These are phyloP conservation scores for Candolleomyces aberdarensis DNA, from an alignment of 768 basidiomycete species.

Conservation along the genomic window DNA sequence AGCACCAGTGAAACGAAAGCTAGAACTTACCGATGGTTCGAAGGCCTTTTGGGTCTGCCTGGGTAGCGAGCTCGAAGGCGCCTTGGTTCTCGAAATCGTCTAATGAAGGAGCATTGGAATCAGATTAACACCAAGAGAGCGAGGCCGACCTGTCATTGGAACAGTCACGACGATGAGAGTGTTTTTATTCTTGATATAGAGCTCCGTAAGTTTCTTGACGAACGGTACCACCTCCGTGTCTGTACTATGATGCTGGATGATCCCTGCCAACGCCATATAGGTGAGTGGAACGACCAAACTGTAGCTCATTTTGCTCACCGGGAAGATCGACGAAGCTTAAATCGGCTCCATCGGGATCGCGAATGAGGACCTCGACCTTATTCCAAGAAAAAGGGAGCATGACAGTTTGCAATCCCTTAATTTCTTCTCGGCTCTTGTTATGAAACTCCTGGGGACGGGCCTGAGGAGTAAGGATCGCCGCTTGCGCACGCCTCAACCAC, in stretches of 20 bases:
- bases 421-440: slow-evolving; percentile 8
- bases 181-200: slow-evolving; percentile 43
- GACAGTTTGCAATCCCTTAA: neutral
- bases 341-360: slow-evolving; percentile 43
- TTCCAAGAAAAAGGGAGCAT: slow-evolving; percentile 44
- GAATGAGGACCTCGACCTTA: slow-evolving; percentile 42
- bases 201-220: slow-evolving; percentile 45
- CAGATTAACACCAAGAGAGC: too few species aligned
- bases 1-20: too few species aligned
- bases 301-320: neutral
- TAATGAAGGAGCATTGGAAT: too few species aligned
- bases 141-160: slow-evolving; percentile 54
- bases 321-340: slow-evolving; percentile 43
- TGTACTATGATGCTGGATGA: slow-evolving; percentile 53
- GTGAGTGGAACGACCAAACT: slow-evolving; percentile 11
- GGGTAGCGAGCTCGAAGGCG: too few species aligned
- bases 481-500: slow-evolving; percentile 56
- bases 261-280: slow-evolving; percentile 30
- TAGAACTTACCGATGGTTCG: too few species aligned
- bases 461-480: slow-evolving; percentile 48
- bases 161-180: slow-evolving; percentile 64
- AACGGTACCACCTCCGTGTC: slow-evolving; percentile 33
- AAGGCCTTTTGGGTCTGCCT: too few species aligned
- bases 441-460: neutral
- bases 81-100: too few species aligned